A percentile compares a stretch with the other conserved stretches of the same genome.
Conservation (phyloP, 371 early-diverging fungal genomes). For the Syncephalastrum contaminatum region DNA sequence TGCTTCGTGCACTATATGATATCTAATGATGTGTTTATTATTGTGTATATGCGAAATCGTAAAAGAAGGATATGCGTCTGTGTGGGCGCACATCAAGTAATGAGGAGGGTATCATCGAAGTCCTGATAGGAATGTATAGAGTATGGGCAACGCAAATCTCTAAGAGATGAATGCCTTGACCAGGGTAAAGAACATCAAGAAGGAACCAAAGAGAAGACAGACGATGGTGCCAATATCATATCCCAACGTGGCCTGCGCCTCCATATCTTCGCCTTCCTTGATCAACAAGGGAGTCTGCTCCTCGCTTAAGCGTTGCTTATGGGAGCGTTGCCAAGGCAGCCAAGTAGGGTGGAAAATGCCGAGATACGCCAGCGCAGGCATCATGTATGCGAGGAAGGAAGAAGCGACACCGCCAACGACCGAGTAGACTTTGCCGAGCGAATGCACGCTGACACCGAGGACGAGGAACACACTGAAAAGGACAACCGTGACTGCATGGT, state of each 20-base stretch:
- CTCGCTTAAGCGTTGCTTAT: too few relatives aligned
- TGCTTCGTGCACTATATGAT: too few relatives aligned
- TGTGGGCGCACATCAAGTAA: too few relatives aligned
- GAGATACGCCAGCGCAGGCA: constrained; percentile 53
- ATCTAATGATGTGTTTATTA: too few relatives aligned
- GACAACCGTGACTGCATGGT: constrained; percentile 41
- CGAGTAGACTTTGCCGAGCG: constrained; percentile 56
- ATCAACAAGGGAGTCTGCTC: constrained; percentile 1
- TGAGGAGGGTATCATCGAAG: too few relatives aligned
- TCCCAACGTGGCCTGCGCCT: too few relatives aligned
- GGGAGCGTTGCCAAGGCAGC: constrained; percentile 7
- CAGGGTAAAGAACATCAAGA: constrained; percentile 21
- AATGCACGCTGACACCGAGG: constrained; percentile 42
- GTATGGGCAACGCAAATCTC: too few relatives aligned
- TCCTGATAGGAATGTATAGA: too few relatives aligned
- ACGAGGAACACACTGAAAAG: constrained; percentile 40
- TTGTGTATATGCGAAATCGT: too few relatives aligned
- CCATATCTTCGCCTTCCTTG: too few relatives aligned
- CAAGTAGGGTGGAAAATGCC: constrained; percentile 27
- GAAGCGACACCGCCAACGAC: constrained; percentile 58
- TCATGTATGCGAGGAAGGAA: constrained; percentile 55
- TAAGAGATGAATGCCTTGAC: constrained; percentile 11
- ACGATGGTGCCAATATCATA: too few relatives aligned
- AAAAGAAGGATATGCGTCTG: too few relatives aligned
- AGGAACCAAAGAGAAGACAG: constrained; percentile 15